These are phyloP conservation scores for Lichtheimia corymbifera DNA, from an alignment of 371 early-diverging fungal genomes.

Conservation along the genomic window DNA sequence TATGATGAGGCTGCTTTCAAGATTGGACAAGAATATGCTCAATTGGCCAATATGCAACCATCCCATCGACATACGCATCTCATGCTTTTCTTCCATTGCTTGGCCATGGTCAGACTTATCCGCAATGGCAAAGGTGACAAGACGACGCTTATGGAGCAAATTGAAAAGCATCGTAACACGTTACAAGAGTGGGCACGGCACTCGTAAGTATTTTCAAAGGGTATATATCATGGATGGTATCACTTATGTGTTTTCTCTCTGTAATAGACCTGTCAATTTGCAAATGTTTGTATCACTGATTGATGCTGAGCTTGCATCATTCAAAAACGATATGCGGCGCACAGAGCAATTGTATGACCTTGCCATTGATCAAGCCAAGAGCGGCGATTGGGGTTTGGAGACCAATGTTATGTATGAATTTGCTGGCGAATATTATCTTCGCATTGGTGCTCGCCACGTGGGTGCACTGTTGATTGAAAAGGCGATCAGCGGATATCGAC, in stretches of 20 bases:
- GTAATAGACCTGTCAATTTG: slow-evolving; percentile 27
- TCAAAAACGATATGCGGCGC: slow-evolving; percentile 20
- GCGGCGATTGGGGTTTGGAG: slow-evolving; percentile 39
- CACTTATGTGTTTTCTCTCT: neutral
- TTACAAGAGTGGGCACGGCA: slow-evolving; percentile 39
- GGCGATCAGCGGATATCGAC: slow-evolving; percentile 31
- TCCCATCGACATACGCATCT: slow-evolving; percentile 40
- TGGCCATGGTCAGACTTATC: slow-evolving; percentile 32
- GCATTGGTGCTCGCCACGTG: slow-evolving; percentile 27
- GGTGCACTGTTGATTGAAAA: slow-evolving; percentile 34
- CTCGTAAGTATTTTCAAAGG: slow-evolving; percentile 15
- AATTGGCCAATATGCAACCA: slow-evolving; percentile 31
- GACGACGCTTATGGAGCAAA: slow-evolving; percentile 12
- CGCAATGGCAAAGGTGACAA: slow-evolving; percentile 10
- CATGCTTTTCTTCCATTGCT: slow-evolving; percentile 43
- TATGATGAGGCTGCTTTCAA: slow-evolving; percentile 30
- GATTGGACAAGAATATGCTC: slow-evolving; percentile 29
- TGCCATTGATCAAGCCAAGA: slow-evolving; percentile 38
- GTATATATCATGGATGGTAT: neutral
- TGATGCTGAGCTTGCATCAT: slow-evolving; percentile 45
- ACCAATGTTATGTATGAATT: slow-evolving; percentile 38
- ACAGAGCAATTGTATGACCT: slow-evolving; percentile 37
- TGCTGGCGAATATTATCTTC: slow-evolving; percentile 38
- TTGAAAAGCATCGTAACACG: slow-evolving; percentile 18
- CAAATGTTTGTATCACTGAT: slow-evolving; percentile 35